Evolutionary conservation across 129 eudicot genomes (phyloP).

Genomic region (Lactuca saligna): DNA sequence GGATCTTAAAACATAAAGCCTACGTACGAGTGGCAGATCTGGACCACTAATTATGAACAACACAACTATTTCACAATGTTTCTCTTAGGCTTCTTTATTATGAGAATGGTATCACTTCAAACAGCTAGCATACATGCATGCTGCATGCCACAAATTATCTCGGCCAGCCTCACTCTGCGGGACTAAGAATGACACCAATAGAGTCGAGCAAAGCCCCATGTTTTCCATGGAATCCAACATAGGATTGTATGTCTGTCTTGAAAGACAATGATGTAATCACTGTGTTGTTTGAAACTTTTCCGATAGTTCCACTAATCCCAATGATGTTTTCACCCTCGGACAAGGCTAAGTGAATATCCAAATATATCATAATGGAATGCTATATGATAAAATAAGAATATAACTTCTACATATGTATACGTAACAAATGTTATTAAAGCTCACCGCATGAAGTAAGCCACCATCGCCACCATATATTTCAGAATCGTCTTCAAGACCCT

Average conservation of each 20-base stretch:
- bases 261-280: neutral
- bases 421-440: neutral
- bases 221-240: neutral
- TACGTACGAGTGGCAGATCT: too few relatives aligned
- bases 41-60: too few relatives aligned
- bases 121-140: too few relatives aligned
- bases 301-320: neutral
- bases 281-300: neutral
- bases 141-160: too few relatives aligned
- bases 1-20: too few relatives aligned
- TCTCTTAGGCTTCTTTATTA: too few relatives aligned
- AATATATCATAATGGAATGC: neutral
- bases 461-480: too few relatives aligned
- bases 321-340: neutral
- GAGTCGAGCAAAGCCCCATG: neutral
- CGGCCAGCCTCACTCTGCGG: too few relatives aligned
- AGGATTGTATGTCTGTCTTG: neutral
- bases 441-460: too few relatives aligned
- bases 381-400: neutral
- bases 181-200: neutral
- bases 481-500: too few relatives aligned
- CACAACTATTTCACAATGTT: too few relatives aligned
- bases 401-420: neutral
- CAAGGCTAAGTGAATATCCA: neutral
- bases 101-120: too few relatives aligned